phyloP scores from a whole-genome alignment of 495 filamentous ascomycete species.

The Rhypophila decipiens region DNA sequence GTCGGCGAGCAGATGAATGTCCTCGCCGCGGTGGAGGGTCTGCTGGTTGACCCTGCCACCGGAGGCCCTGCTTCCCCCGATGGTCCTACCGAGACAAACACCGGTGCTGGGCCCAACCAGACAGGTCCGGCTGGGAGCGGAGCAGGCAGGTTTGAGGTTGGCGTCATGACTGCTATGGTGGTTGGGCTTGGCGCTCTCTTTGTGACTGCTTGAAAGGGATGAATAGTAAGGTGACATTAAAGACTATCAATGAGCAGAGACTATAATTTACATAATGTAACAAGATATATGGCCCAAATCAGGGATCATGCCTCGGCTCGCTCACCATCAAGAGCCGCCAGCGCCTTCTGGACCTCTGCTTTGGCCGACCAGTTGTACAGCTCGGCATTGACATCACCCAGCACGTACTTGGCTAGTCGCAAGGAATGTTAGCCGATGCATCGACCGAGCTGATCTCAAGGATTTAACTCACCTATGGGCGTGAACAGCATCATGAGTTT shows the following conservation, averaged over 20 bases:
- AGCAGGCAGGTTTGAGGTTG: background rate
- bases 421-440: background rate
- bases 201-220: background rate
- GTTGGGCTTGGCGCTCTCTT: background rate
- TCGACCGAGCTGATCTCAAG: background rate
- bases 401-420: background rate
- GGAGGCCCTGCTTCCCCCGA: background rate
- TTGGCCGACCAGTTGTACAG: conserved; percentile 8
- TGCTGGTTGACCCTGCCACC: background rate
- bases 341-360: conserved; percentile 5
- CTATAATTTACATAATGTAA: background rate
- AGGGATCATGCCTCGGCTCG: background rate
- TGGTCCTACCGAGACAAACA: background rate
- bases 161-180: background rate
- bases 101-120: background rate
- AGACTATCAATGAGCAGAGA: background rate
- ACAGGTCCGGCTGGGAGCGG: background rate
- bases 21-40: background rate
- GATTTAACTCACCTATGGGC: background rate
- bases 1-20: background rate
- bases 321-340: background rate
- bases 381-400: conserved; percentile 7
- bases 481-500: conserved; percentile 7
- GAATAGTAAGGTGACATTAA: background rate
- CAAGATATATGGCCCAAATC: background rate